Conservation (phyloP, 2,329 filamentous ascomycete genomes). For the Claviceps cyperi region DNA sequence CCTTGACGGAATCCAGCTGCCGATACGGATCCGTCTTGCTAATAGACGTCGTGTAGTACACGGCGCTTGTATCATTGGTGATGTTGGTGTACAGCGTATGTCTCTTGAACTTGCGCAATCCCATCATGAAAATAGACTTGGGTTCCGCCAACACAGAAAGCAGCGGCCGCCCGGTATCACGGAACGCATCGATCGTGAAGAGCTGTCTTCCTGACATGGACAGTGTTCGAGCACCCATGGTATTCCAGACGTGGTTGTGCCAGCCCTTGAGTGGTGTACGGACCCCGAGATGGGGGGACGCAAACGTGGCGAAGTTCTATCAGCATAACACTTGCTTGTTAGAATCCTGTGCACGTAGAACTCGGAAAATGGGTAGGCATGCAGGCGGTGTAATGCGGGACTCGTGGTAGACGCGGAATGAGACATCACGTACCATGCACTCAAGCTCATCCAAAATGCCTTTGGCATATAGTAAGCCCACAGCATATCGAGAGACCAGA, state of each 20-base stretch:
- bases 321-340: background rate
- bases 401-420: background rate
- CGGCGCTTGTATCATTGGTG: conserved; percentile 68
- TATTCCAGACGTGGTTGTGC: conserved; percentile 60
- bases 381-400: background rate
- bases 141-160: conserved; percentile 71
- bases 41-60: conserved; percentile 73
- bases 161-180: conserved; percentile 66
- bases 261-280: conserved; percentile 53
- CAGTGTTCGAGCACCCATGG: conserved; percentile 66
- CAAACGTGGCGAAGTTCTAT: conserved; percentile 86
- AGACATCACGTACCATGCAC: conserved; percentile 46
- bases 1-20: conserved; percentile 48
- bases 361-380: background rate
- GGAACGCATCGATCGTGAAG: conserved; percentile 75
- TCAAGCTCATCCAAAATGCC: conserved; percentile 66
- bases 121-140: conserved; percentile 72
- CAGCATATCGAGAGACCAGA: conserved; percentile 70
- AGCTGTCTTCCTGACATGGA: conserved; percentile 76
- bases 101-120: conserved; percentile 59
- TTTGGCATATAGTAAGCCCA: conserved; percentile 69
- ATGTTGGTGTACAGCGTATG: conserved; percentile 76
- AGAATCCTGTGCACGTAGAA: background rate
- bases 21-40: conserved; percentile 64
- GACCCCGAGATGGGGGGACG: conserved; percentile 68